Percentiles rank a stretch among this genome's conserved stretches.
Evolutionary conservation across 805 yeast species (phyloP).

Genomic region (Candida patagonica): DNA sequence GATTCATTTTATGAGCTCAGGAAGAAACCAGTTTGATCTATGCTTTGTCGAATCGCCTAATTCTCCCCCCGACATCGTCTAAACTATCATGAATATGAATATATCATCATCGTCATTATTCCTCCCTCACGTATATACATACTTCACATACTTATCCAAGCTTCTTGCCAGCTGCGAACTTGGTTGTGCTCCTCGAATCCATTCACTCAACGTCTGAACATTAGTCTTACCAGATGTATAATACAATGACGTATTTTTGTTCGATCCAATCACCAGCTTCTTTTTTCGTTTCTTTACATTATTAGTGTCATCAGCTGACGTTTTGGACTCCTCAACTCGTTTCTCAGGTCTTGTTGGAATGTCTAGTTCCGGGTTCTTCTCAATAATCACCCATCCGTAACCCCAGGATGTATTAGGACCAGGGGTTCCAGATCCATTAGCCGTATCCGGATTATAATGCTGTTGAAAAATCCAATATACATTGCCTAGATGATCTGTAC

Average conservation of each 20-base stretch:
- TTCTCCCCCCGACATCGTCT: too few relatives aligned
- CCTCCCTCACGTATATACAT: too few relatives aligned
- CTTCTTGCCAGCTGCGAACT: conserved; percentile 10
- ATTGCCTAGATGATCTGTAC: conserved; percentile 27
- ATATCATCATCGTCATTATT: too few relatives aligned
- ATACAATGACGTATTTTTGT: conserved; percentile 13
- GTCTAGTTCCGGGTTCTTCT: conserved; percentile 2
- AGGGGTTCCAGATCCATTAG: conserved; percentile 27
- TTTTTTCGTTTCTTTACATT: not conserved
- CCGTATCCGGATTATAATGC: conserved; percentile 19
- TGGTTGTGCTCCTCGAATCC: conserved; percentile 20
- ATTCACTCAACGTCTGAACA: conserved; percentile 18
- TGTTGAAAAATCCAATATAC: conserved; percentile 30
- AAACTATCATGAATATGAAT: too few relatives aligned
- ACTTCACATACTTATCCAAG: conserved; percentile 13
- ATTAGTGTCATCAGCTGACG: not conserved
- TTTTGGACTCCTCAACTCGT: not conserved
- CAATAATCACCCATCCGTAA: not conserved
- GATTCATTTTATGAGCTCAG: too few relatives aligned
- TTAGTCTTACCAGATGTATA: conserved; percentile 20
- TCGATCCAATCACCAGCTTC: not conserved
- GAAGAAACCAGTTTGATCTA: too few relatives aligned
- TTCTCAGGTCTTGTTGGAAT: conserved; percentile 1
- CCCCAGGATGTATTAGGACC: conserved; percentile 4
- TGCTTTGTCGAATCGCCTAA: too few relatives aligned